Conservation (phyloP, 2,329 filamentous ascomycete species). For the Metarhizium humberi region DNA sequence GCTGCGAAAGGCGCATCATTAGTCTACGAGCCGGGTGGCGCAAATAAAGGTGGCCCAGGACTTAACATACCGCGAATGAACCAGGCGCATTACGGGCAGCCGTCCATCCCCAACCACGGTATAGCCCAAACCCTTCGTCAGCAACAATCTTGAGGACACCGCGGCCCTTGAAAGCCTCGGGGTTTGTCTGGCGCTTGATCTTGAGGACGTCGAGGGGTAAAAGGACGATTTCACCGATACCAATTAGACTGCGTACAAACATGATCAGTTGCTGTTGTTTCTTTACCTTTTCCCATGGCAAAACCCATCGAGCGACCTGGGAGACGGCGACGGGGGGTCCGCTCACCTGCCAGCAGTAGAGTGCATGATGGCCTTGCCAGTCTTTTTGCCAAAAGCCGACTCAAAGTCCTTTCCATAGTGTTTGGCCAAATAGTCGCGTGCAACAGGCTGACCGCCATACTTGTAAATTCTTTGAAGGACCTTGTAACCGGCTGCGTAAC, state of each 20-base stretch:
- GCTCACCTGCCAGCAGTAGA: slow-evolving; percentile 81
- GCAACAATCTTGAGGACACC: slow-evolving; percentile 81
- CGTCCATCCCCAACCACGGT: slow-evolving; percentile 96
- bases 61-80: slow-evolving; percentile 76
- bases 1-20: slow-evolving; percentile 35
- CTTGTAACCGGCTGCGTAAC: slow-evolving; percentile 97
- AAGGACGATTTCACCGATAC: slow-evolving; percentile 93
- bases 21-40: not conserved
- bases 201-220: slow-evolving; percentile 94
- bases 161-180: slow-evolving; percentile 91
- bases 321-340: not conserved
- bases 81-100: slow-evolving; percentile 94
- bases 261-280: slow-evolving; percentile 9
- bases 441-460: slow-evolving; percentile 94
- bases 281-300: not conserved
- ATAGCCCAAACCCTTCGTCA: slow-evolving; percentile 92
- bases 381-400: slow-evolving; percentile 85
- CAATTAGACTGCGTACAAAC: slow-evolving; percentile 59
- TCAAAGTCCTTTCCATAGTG: slow-evolving; percentile 83
- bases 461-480: slow-evolving; percentile 96
- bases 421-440: slow-evolving; percentile 74
- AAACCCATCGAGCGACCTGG: not conserved
- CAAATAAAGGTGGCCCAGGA: not conserved
- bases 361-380: slow-evolving; percentile 96
- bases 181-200: slow-evolving; percentile 99